Evolutionary conservation across 2,329 filamentous ascomycete species (phyloP).

Genomic region (Fusarium nelsonii): DNA sequence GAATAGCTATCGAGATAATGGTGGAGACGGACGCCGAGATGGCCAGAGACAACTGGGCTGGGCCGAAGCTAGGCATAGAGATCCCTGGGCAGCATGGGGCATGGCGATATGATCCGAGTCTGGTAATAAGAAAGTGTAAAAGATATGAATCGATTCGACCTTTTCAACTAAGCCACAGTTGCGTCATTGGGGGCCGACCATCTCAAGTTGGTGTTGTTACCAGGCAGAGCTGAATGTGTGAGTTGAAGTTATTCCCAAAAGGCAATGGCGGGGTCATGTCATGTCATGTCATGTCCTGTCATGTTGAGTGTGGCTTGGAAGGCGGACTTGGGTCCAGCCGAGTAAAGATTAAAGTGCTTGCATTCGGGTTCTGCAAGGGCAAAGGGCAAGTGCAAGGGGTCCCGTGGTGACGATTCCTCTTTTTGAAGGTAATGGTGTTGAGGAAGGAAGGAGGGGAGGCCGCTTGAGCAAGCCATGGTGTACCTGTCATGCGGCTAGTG

Average conservation of each 20-base stretch:
- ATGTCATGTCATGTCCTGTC: background rate
- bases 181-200: background rate
- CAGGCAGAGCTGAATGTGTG: background rate
- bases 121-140: constrained; percentile 8
- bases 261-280: background rate
- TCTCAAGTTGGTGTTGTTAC: background rate
- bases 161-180: constrained; percentile 8
- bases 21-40: background rate
- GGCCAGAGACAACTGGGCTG: constrained; percentile 31
- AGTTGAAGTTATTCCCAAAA: constrained; percentile 29
- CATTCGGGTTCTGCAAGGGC: constrained; percentile 23
- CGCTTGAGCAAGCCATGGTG: constrained; percentile 29
- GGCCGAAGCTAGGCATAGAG: constrained; percentile 27
- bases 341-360: constrained; percentile 25
- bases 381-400: constrained; percentile 36
- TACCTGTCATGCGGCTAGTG: constrained; percentile 24
- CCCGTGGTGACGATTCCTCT: constrained; percentile 38
- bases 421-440: constrained; percentile 34
- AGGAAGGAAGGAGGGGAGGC: constrained; percentile 23
- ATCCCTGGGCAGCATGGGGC: constrained; percentile 40
- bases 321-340: constrained; percentile 11
- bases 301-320: constrained; percentile 9
- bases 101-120: constrained; percentile 20
- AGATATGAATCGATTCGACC: constrained; percentile 5
- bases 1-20: background rate